Conservation (phyloP, 1,139 yeast genomes). For the Keqinozyma sinolaborantium region DNA sequence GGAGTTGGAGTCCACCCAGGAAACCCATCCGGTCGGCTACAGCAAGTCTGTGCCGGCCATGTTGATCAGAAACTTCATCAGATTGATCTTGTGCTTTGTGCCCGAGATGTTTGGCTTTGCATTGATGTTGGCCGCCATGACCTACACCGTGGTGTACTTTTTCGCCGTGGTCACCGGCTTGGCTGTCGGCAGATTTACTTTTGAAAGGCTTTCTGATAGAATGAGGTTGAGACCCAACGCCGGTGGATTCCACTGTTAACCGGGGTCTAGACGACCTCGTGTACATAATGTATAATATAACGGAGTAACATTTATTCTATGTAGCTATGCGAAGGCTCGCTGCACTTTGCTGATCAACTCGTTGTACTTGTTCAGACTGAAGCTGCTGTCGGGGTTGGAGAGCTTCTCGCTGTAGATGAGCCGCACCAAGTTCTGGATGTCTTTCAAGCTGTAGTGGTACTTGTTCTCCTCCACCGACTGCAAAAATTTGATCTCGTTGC, state of each 20-base stretch:
- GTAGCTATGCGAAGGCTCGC: conserved; percentile 1
- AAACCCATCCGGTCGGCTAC: neutral
- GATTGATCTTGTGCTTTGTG: conserved; percentile 52
- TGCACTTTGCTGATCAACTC: conserved; percentile 22
- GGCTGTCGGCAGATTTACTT: conserved; percentile 64
- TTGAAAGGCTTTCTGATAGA: conserved; percentile 47
- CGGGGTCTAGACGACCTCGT: conserved; percentile 1
- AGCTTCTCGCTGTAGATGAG: conserved; percentile 44
- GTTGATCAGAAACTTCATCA: conserved; percentile 45
- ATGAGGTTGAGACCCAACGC: conserved; percentile 12
- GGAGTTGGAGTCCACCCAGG: neutral
- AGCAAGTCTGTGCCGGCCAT: conserved; percentile 7
- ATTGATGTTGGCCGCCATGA: conserved; percentile 77
- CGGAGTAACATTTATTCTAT: conserved; percentile 1
- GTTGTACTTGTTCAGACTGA: conserved; percentile 36
- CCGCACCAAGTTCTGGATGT: conserved; percentile 33
- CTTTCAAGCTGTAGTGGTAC: conserved; percentile 19
- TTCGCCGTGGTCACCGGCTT: conserved; percentile 71
- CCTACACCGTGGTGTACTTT: conserved; percentile 60
- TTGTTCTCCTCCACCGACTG: conserved; percentile 23
- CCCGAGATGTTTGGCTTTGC: conserved; percentile 67
- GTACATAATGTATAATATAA: conserved; percentile 1
- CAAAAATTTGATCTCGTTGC: conserved; percentile 27
- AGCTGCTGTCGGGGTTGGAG: conserved; percentile 40
- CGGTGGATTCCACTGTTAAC: conserved; percentile 10